Percentiles rank a stretch among this genome's conserved stretches.
Conservation (phyloP, 306 rosid species). For the Purshia tridentata region DNA sequence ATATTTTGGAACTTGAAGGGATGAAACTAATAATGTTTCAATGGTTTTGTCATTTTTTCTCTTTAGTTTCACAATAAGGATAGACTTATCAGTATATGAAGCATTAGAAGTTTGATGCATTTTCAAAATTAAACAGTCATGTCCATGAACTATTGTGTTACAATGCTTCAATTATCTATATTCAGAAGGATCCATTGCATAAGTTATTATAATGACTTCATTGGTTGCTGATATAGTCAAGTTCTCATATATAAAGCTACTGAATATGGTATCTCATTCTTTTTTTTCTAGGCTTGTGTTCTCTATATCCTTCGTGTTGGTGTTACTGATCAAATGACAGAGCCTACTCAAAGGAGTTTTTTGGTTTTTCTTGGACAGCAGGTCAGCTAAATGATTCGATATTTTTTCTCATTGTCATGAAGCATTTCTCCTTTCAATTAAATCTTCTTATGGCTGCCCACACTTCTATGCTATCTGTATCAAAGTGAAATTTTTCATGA, state of each 20-base stretch:
- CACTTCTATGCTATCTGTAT: constrained; percentile 2
- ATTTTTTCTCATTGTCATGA: constrained; percentile 17
- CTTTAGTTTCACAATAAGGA: not conserved
- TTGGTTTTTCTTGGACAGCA: constrained; percentile 76
- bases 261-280: constrained; percentile 31
- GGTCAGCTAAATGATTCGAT: constrained; percentile 42
- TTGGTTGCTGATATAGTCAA: not conserved
- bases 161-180: not conserved
- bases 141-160: not conserved
- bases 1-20: constrained; percentile 15
- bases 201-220: not conserved
- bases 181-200: not conserved
- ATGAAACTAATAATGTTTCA: not conserved
- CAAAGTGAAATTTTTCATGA: constrained; percentile 13
- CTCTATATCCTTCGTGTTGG: constrained; percentile 91
- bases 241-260: constrained; percentile 21
- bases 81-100: not conserved
- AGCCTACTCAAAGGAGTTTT: constrained; percentile 84
- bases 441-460: constrained; percentile 5
- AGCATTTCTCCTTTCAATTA: not conserved
- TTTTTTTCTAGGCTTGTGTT: constrained; percentile 82
- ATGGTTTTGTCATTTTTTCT: not conserved
- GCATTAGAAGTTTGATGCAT: constrained; percentile 1
- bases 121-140: not conserved
- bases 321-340: constrained; percentile 93